Percentiles rank a stretch among this genome's conserved stretches.
Conservation (phyloP, 2,329 filamentous ascomycete genomes). For the Pseudocercospora fijiensis region DNA sequence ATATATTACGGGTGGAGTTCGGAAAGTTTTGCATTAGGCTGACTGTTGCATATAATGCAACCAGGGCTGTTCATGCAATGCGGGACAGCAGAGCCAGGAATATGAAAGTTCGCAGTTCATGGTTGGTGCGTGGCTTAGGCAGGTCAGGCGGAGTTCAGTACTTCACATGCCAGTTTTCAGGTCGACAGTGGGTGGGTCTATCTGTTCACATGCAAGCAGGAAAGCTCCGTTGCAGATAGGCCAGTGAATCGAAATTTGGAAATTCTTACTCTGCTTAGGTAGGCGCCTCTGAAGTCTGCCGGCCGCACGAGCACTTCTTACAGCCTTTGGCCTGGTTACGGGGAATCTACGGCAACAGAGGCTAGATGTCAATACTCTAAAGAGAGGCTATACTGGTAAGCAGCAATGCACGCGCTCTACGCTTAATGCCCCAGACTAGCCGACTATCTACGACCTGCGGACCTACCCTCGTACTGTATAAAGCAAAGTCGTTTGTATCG, state of each 20-base stretch:
- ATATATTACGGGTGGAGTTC: not conserved
- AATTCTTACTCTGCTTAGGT: not conserved
- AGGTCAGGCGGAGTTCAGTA: conserved; percentile 2
- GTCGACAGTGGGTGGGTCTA: not conserved
- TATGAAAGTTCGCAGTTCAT: not conserved
- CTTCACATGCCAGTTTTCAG: conserved; percentile 3
- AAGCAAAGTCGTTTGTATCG: too few relatives aligned
- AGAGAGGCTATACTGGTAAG: too few relatives aligned
- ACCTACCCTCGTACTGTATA: too few relatives aligned
- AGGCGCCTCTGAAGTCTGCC: not conserved
- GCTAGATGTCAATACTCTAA: too few relatives aligned
- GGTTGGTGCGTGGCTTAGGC: conserved; percentile 3
- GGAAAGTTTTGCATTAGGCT: conserved; percentile 1
- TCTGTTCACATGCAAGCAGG: not conserved
- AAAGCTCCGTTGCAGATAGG: not conserved
- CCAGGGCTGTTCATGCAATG: not conserved
- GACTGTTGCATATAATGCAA: conserved; percentile 6
- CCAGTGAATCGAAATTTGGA: not conserved
- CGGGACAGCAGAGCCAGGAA: not conserved
- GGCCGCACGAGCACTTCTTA: not conserved
- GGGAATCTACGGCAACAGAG: too few relatives aligned
- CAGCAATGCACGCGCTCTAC: too few relatives aligned
- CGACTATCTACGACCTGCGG: too few relatives aligned
- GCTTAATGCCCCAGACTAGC: too few relatives aligned
- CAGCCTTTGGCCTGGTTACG: too few relatives aligned